phyloP scores from a whole-genome alignment of 768 basidiomycete species.

The Xerocomellus dryophilus region DNA sequence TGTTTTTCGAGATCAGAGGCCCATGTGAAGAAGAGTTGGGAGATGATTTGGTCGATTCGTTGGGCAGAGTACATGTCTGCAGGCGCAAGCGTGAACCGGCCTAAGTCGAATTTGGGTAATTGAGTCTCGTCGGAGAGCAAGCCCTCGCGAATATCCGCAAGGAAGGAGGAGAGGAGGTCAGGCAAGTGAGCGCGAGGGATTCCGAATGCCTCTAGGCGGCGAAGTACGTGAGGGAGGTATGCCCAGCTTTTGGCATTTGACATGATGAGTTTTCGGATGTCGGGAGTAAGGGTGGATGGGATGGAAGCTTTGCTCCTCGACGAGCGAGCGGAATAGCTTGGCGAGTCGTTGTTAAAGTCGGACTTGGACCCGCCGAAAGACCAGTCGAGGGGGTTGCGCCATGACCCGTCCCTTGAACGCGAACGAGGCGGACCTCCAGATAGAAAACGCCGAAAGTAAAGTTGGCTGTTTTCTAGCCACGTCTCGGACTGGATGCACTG shows the following conservation, averaged over 20 bases:
- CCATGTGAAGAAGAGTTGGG: slow-evolving; percentile 57
- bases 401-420: neutral
- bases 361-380: neutral
- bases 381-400: slow-evolving; percentile 1
- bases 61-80: slow-evolving; percentile 24
- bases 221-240: slow-evolving; percentile 24
- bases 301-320: slow-evolving; percentile 1
- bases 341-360: neutral
- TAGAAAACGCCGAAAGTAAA: slow-evolving; percentile 17
- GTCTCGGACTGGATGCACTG: slow-evolving; percentile 12
- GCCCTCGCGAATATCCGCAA: slow-evolving; percentile 37
- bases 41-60: slow-evolving; percentile 48
- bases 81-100: slow-evolving; percentile 41
- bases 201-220: slow-evolving; percentile 49
- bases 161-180: slow-evolving; percentile 44
- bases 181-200: slow-evolving; percentile 39
- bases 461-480: slow-evolving; percentile 20
- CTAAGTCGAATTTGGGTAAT: slow-evolving; percentile 36
- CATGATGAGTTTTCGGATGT: slow-evolving; percentile 32
- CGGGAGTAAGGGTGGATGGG: neutral
- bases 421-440: slow-evolving; percentile 1
- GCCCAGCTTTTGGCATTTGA: slow-evolving; percentile 42
- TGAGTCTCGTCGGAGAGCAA: slow-evolving; percentile 15
- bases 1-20: slow-evolving; percentile 36
- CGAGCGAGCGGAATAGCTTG: neutral